A percentile compares a stretch with the other conserved stretches of the same genome.
Evolutionary conservation across 2,329 filamentous ascomycete species (phyloP).

Genomic region (Colletotrichum incanum): DNA sequence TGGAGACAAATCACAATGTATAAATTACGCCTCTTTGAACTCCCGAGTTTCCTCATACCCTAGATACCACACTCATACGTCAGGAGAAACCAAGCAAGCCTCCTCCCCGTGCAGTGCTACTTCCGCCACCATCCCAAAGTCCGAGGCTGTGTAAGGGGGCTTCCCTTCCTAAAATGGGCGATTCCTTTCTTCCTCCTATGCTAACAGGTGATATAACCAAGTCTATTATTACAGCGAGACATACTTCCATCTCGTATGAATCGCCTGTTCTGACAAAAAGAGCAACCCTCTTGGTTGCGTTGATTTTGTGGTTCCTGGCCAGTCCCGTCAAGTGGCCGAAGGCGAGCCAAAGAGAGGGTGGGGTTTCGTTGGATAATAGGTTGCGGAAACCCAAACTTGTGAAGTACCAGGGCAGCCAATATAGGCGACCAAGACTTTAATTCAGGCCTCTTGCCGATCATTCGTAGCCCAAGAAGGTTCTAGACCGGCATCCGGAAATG

Average conservation of each 20-base stretch:
- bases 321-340: conserved; percentile 8
- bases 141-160: conserved; percentile 24
- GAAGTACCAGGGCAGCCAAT: conserved; percentile 25
- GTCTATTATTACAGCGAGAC: conserved; percentile 51
- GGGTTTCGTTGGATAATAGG: conserved; percentile 33
- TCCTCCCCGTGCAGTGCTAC: conserved; percentile 19
- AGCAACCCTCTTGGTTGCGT: conserved; percentile 34
- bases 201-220: conserved; percentile 49
- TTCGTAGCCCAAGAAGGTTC: conserved; percentile 31
- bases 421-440: conserved; percentile 20
- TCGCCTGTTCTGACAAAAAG: conserved; percentile 36
- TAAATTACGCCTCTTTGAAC: conserved; percentile 43
- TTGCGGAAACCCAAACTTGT: conserved; percentile 28
- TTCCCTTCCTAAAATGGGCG: conserved; percentile 25
- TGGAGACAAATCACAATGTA: conserved; percentile 37
- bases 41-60: conserved; percentile 42
- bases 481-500: conserved; percentile 33
- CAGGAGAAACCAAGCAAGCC: conserved; percentile 18
- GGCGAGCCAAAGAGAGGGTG: conserved; percentile 21
- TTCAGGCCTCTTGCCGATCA: conserved; percentile 13
- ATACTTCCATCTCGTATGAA: conserved; percentile 42
- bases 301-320: conserved; percentile 23
- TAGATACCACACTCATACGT: conserved; percentile 41
- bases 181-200: conserved; percentile 30
- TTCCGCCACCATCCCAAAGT: conserved; percentile 32